Evolutionary conservation across 495 filamentous ascomycete genomes (phyloP).

Genomic region (Chaetomium cochliodes): DNA sequence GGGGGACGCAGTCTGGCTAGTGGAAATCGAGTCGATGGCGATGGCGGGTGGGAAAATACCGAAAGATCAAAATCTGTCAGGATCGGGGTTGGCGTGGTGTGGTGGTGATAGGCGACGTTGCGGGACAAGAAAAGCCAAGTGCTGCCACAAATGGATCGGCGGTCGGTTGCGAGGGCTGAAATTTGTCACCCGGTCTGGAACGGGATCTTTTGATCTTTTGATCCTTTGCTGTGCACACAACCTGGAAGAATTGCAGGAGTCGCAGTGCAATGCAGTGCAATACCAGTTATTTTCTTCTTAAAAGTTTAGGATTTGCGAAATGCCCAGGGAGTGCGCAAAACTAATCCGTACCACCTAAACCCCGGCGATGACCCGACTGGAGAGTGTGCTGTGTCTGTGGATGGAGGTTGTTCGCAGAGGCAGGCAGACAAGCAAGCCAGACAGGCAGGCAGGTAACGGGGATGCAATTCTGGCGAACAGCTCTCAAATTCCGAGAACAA

Average conservation of each 20-base stretch:
- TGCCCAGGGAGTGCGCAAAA: background rate
- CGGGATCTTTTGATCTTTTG: constrained; percentile 7
- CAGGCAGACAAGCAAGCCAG: too few species aligned
- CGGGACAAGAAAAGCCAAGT: background rate
- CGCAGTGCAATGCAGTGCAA: background rate
- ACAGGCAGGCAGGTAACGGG: background rate
- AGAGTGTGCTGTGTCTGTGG: too few species aligned
- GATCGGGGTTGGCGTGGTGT: too few species aligned
- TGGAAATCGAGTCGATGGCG: background rate
- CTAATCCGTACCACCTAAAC: too few species aligned
- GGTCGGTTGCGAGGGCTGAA: constrained; percentile 8
- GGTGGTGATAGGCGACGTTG: background rate
- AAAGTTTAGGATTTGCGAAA: background rate
- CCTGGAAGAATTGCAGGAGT: background rate
- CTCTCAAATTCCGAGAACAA: background rate
- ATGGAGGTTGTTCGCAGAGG: background rate
- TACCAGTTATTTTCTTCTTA: background rate
- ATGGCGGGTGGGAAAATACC: background rate
- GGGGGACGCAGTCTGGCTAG: background rate
- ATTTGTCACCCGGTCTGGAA: constrained; percentile 15
- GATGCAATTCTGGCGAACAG: background rate
- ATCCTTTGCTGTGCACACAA: background rate
- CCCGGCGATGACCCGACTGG: constrained; percentile 2
- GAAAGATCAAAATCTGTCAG: background rate
- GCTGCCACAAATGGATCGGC: constrained; percentile 3